phyloP scores from a whole-genome alignment of 768 basidiomycete species.

The Trametes cubensis region DNA sequence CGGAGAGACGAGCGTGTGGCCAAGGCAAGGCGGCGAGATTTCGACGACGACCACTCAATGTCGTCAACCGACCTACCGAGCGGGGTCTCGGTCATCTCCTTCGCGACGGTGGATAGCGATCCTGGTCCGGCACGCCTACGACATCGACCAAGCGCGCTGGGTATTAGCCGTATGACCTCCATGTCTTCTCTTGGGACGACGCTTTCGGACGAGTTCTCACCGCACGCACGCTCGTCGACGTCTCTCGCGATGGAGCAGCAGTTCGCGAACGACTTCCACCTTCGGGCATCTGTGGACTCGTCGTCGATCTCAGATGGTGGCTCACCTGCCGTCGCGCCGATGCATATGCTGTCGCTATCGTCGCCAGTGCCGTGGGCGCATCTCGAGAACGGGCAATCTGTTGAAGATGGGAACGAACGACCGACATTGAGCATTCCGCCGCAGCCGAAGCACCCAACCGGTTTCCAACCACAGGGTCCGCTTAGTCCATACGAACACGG shows the following conservation, averaged over 20 bases:
- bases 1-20: constrained; percentile 59
- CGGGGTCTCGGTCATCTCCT: constrained; percentile 78
- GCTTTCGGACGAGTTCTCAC: constrained; percentile 67
- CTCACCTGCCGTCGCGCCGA: constrained; percentile 65
- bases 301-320: constrained; percentile 63
- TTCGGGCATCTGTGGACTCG: constrained; percentile 68
- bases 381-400: constrained; percentile 27
- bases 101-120: constrained; percentile 84
- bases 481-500: constrained; percentile 50
- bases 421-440: constrained; percentile 31
- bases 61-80: constrained; percentile 86
- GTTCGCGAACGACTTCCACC: constrained; percentile 72
- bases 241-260: constrained; percentile 78
- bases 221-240: constrained; percentile 77
- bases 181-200: constrained; percentile 75
- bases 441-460: constrained; percentile 36
- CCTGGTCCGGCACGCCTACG: constrained; percentile 75
- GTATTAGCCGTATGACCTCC: constrained; percentile 74
- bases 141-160: constrained; percentile 61
- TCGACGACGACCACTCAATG: constrained; percentile 90
- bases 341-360: constrained; percentile 73
- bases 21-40: constrained; percentile 81
- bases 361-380: constrained; percentile 49
- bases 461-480: constrained; percentile 41
- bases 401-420: constrained; percentile 29